Evolutionary conservation across 768 basidiomycete genomes (phyloP).

Genomic region (Rhodosporidiobolus odoratus): DNA sequence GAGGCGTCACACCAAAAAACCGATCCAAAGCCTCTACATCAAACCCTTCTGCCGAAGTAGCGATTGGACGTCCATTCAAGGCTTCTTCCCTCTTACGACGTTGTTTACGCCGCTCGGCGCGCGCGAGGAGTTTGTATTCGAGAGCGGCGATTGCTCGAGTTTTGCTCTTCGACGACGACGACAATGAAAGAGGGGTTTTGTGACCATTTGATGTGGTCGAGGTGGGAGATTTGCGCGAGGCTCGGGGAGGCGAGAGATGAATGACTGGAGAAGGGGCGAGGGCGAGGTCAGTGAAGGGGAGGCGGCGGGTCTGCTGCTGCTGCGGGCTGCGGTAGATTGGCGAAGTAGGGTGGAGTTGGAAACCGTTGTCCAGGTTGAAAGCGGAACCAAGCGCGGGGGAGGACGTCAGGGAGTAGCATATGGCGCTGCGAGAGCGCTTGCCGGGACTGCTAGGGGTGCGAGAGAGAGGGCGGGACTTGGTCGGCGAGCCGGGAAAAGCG

Average conservation of each 20-base stretch:
- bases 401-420: neutral
- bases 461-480: neutral
- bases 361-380: neutral
- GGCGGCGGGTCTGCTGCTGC: neutral
- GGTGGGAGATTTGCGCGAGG: neutral
- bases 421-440: neutral
- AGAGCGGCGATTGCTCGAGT: neutral
- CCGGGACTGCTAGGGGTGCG: neutral
- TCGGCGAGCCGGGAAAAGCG: neutral
- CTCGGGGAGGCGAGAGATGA: neutral
- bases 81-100: neutral
- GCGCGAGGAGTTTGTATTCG: neutral
- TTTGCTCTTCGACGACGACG: neutral
- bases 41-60: neutral
- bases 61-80: neutral
- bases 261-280: neutral
- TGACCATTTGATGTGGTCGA: neutral
- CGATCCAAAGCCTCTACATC: constrained; percentile 10
- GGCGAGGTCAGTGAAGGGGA: neutral
- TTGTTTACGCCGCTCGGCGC: neutral
- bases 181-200: neutral
- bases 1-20: constrained; percentile 10
- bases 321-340: neutral
- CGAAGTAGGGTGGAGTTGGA: constrained; percentile 1
- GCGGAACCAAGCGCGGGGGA: neutral